Base-by-base conservation (phyloP, 2,329 filamentous ascomycete species). In the Chrysoporthe austroafricana region DNA sequence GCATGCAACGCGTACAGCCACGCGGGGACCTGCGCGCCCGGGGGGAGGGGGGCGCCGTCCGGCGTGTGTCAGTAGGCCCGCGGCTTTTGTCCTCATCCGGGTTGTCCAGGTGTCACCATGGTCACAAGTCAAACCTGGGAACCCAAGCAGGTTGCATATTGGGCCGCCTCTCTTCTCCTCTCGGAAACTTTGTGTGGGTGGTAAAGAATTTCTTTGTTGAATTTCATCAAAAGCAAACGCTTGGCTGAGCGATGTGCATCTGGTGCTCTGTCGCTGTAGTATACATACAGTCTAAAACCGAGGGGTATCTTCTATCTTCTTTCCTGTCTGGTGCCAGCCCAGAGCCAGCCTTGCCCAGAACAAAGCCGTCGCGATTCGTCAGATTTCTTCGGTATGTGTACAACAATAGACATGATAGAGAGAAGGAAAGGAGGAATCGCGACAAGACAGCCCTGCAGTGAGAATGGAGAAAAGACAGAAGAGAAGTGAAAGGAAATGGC, bases 271-370 rank as follows among this genome's bases (percentile, higher is more conserved):
- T 71, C 70, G 64, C 64, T 69, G 62, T 69, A 69, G 59, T 74
- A 71, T 75, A 74, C 71, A 74, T 71, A 65, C 66, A 73, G 67
- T 72, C 70, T 73, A 70, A 72, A 74, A 72, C 70, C 70, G 66
- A 70, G 71, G 74, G 75, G 75, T 76, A 76, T 76, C 74, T 74
- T 75, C 72, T 72, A 73, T 72, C 67, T 70, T 72, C 52, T 58
- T 59, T 46, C 63, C 65, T 58, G 62, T 71, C 72, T 74, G 74
- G 75, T 73, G 70, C 74, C 75, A 74, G 75, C 69, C 73, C 73
- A 73, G 73, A 71, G 71, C 71, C 72, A 71, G 72, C 36, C 36
- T 46, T 70, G 69, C 66, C 69, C 63, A 64, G 43, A 66, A 66
- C 69, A 69, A 68, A 16, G 34, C 65, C 60, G 57, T 63, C 54